These are phyloP conservation scores for Alternaria gansuensis DNA, from an alignment of 2,329 filamentous ascomycete genomes.

Conservation along the genomic window DNA sequence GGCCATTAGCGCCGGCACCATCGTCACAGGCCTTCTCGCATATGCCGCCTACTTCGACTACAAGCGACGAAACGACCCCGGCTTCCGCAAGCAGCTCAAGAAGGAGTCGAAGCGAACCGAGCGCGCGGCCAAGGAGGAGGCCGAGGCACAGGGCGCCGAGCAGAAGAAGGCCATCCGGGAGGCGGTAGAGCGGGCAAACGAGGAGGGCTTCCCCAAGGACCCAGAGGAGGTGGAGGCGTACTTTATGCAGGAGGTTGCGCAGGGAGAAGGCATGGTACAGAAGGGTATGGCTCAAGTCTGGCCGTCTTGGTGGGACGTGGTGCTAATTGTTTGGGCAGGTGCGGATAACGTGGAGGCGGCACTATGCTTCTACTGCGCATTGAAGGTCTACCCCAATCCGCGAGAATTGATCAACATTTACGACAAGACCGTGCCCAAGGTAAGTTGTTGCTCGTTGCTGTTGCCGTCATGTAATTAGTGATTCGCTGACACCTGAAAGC, in stretches of 20 bases:
- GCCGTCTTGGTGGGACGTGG: background rate
- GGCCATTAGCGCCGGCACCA: constrained; percentile 65
- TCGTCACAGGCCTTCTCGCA: constrained; percentile 67
- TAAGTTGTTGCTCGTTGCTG: constrained; percentile 49
- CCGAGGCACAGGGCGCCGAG: constrained; percentile 69
- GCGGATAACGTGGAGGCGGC: constrained; percentile 81
- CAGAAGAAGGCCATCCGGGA: constrained; percentile 78
- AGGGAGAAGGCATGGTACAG: constrained; percentile 82
- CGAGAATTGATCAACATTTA: constrained; percentile 95
- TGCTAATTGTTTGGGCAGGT: constrained; percentile 57
- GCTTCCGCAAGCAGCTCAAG: constrained; percentile 71
- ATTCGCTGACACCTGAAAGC: constrained; percentile 59
- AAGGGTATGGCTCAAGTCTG: constrained; percentile 68
- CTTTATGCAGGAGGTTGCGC: constrained; percentile 95
- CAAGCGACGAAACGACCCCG: constrained; percentile 69
- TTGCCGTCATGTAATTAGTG: too few species aligned
- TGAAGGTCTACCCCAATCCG: constrained; percentile 97
- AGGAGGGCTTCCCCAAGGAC: constrained; percentile 88
- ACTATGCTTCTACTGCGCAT: constrained; percentile 94
- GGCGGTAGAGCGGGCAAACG: constrained; percentile 81
- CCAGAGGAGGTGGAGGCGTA: constrained; percentile 94
- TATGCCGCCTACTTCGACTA: constrained; percentile 75
- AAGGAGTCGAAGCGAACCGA: constrained; percentile 78
- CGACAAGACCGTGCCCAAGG: constrained; percentile 98
- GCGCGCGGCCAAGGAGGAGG: constrained; percentile 76